phyloP scores from a whole-genome alignment of 176 grass and related monocot species.

The Triticum timopheevii region DNA sequence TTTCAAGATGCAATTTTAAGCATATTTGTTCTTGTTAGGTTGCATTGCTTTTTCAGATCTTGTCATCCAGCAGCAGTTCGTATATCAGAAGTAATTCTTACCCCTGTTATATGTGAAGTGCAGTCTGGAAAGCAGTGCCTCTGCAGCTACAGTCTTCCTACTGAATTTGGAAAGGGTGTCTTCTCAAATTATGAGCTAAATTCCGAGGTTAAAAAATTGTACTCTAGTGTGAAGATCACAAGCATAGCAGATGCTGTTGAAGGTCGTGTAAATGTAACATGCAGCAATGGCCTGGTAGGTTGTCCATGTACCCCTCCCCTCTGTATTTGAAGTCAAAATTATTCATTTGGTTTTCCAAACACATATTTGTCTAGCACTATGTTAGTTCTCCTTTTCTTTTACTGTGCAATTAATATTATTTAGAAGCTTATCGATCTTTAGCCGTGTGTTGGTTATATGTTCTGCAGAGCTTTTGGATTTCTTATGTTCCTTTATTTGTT shows the following conservation, averaged over 20 bases:
- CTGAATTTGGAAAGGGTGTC: slow-evolving; percentile 46
- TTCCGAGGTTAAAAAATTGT: slow-evolving; percentile 31
- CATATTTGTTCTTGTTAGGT: slow-evolving; percentile 21
- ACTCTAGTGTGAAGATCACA: slow-evolving; percentile 67
- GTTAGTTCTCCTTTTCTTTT: background rate
- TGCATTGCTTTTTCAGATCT: slow-evolving; percentile 4
- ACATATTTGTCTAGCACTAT: background rate
- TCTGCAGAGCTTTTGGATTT: background rate
- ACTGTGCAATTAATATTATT: background rate
- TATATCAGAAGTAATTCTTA: slow-evolving; percentile 13
- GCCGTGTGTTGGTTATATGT: slow-evolving; percentile 13
- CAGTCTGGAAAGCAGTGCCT: slow-evolving; percentile 96
- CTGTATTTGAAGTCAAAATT: slow-evolving; percentile 14
- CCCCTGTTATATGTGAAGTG: slow-evolving; percentile 30
- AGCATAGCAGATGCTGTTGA: slow-evolving; percentile 84
- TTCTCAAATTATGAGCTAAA: slow-evolving; percentile 27
- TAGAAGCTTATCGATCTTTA: background rate
- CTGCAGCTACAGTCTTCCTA: slow-evolving; percentile 78
- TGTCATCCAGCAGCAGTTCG: slow-evolving; percentile 13
- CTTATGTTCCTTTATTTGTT: slow-evolving; percentile 14
- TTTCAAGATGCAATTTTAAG: slow-evolving; percentile 12
- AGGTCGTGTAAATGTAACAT: slow-evolving; percentile 78
- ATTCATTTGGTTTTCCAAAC: background rate
- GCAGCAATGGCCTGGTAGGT: slow-evolving; percentile 76
- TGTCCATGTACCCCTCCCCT: background rate